These are phyloP conservation scores for Rhodotorula sp. DNA, from an alignment of 1,284 basidiomycete species.

Conservation along the genomic window DNA sequence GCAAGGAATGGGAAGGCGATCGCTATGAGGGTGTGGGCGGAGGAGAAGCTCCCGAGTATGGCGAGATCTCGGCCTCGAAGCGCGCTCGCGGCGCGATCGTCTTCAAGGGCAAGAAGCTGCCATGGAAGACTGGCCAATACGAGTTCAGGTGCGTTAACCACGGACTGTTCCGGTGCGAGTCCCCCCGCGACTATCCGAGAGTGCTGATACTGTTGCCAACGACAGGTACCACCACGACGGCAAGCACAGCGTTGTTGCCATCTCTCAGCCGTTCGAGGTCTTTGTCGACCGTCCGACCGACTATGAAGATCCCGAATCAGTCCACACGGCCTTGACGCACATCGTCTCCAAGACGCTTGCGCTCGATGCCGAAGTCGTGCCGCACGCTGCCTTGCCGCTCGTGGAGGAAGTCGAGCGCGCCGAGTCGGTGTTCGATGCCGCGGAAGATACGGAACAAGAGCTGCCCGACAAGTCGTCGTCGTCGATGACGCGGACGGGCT, in stretches of 20 bases:
- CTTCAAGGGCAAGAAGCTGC: constrained; percentile 74
- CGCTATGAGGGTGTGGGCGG: constrained; percentile 58
- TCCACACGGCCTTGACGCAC: constrained; percentile 65
- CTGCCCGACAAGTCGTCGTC: neutral
- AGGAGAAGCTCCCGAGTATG: constrained; percentile 19
- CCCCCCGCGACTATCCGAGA: too few species aligned
- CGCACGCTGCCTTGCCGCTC: constrained; percentile 57
- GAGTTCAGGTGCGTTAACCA: constrained; percentile 61
- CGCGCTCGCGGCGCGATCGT: constrained; percentile 62
- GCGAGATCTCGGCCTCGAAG: constrained; percentile 3
- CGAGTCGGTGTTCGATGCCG: neutral
- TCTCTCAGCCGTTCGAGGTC: constrained; percentile 80
- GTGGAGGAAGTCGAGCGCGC: neutral
- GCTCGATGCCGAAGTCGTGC: constrained; percentile 76
- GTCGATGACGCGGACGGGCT: neutral
- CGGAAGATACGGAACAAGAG: neutral
- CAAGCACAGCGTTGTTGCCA: constrained; percentile 91
- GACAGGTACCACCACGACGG: constrained; percentile 55
- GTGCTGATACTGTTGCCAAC: neutral
- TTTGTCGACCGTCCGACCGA: constrained; percentile 69
- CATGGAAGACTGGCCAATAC: constrained; percentile 83
- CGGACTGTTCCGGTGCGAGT: neutral
- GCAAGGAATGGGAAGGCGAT: constrained; percentile 92
- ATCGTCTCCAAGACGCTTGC: constrained; percentile 85
- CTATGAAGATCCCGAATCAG: constrained; percentile 61